Evolutionary conservation across 345 rosid genomes (phyloP).

Genomic region (Boechera stricta): DNA sequence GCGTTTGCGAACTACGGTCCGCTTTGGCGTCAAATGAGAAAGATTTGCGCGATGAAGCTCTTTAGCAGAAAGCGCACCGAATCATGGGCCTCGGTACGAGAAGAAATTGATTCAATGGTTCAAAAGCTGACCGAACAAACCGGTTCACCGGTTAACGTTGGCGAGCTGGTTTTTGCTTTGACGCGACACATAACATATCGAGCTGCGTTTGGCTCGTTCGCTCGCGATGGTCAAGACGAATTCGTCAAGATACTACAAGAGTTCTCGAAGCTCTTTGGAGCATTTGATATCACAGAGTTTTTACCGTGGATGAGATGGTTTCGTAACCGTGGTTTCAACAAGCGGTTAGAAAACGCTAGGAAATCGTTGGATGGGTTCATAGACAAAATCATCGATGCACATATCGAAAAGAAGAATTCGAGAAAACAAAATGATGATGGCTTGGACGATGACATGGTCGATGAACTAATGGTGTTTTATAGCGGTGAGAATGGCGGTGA

Average conservation of each 20-base stretch:
- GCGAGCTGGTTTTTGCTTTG: slow-evolving; percentile 69
- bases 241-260: slow-evolving; percentile 78
- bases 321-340: slow-evolving; percentile 53
- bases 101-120: slow-evolving; percentile 65
- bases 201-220: slow-evolving; percentile 81
- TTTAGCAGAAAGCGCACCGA: slow-evolving; percentile 84
- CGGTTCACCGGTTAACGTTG: slow-evolving; percentile 62
- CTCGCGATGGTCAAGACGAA: slow-evolving; percentile 68
- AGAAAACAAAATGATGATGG: slow-evolving; percentile 28
- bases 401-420: slow-evolving; percentile 51
- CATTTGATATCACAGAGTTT: slow-evolving; percentile 77
- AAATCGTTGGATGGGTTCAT: slow-evolving; percentile 68
- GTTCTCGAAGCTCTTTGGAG: slow-evolving; percentile 89
- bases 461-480: slow-evolving; percentile 77
- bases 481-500: slow-evolving; percentile 48
- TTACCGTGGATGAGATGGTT: slow-evolving; percentile 79
- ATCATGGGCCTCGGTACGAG: slow-evolving; percentile 90
- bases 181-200: slow-evolving; percentile 74
- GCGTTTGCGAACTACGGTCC: slow-evolving; percentile 96
- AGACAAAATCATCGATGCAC: slow-evolving; percentile 76
- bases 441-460: slow-evolving; percentile 76
- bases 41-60: slow-evolving; percentile 79
- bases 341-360: slow-evolving; percentile 68
- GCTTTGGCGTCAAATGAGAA: slow-evolving; percentile 91
- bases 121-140: slow-evolving; percentile 43